phyloP scores from a whole-genome alignment of 306 rosid species.

The Prunus armeniaca region DNA sequence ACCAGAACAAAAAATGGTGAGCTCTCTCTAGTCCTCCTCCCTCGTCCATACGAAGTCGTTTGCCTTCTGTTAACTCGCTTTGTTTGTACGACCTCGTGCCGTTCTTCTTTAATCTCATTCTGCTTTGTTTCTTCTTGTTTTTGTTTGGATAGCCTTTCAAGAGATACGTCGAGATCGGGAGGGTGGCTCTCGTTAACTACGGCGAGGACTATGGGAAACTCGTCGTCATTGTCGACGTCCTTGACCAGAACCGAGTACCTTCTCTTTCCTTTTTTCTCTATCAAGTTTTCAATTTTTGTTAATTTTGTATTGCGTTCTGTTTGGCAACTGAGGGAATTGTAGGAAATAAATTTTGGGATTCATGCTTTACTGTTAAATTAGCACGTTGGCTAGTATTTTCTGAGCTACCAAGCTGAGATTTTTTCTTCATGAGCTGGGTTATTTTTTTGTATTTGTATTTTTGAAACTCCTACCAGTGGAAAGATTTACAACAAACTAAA shows the following conservation, averaged over 20 bases:
- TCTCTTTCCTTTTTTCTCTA: neutral
- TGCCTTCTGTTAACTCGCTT: no score
- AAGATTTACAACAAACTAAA: neutral
- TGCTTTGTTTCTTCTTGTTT: neutral
- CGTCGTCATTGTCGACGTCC: constrained; percentile 87
- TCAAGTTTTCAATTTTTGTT: neutral
- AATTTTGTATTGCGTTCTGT: neutral
- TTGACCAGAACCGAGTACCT: constrained; percentile 79
- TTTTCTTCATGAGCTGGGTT: neutral
- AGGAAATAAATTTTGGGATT: neutral
- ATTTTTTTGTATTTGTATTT: neutral
- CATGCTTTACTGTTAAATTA: neutral
- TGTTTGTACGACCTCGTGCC: no score
- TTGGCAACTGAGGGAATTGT: neutral
- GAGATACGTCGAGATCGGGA: constrained; percentile 90
- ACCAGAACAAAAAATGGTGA: constrained; percentile 43
- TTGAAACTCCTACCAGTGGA: neutral
- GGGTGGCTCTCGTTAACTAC: constrained; percentile 88
- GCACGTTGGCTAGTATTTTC: neutral
- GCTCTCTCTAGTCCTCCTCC: neutral
- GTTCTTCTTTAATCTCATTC: neutral
- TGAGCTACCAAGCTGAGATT: neutral
- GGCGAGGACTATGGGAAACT: constrained; percentile 88
- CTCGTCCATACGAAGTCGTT: neutral
- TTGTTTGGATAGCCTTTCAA: constrained; percentile 66